Evolutionary conservation across 2,329 filamentous ascomycete species (phyloP).

Genomic region (Geosmithia flava): DNA sequence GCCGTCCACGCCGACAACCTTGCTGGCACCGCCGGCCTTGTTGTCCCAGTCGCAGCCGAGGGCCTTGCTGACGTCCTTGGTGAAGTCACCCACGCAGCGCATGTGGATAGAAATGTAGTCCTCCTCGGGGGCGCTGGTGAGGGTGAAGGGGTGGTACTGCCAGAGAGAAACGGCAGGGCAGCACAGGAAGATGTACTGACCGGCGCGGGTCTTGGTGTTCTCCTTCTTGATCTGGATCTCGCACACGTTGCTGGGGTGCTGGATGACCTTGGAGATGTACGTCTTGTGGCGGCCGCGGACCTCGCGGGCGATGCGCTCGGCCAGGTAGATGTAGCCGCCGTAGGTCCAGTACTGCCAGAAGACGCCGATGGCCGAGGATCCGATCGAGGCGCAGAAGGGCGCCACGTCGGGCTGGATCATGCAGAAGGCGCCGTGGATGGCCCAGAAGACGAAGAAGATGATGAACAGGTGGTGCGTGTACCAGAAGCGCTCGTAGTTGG

Average conservation of each 20-base stretch:
- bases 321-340: constrained; percentile 67
- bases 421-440: constrained; percentile 79
- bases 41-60: constrained; percentile 65
- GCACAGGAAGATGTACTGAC: constrained; percentile 83
- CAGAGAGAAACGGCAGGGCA: constrained; percentile 77
- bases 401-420: constrained; percentile 80
- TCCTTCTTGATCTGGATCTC: constrained; percentile 92
- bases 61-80: constrained; percentile 52
- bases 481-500: constrained; percentile 85
- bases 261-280: constrained; percentile 78
- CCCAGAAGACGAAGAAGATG: constrained; percentile 83
- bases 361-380: constrained; percentile 54
- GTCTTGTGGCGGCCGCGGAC: constrained; percentile 72
- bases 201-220: constrained; percentile 66
- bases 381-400: constrained; percentile 62
- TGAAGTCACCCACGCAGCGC: constrained; percentile 74
- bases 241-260: constrained; percentile 79
- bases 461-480: constrained; percentile 83
- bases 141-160: constrained; percentile 82
- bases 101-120: constrained; percentile 84
- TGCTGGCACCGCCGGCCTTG: constrained; percentile 27
- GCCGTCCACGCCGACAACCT: constrained; percentile 56
- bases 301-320: constrained; percentile 69
- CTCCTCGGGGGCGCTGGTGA: constrained; percentile 79
- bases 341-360: constrained; percentile 91